Percentiles rank a stretch among this genome's conserved stretches.
These are phyloP conservation scores for Neurospora tetraspora DNA, from an alignment of 495 filamentous ascomycete species.

Conservation along the genomic window DNA sequence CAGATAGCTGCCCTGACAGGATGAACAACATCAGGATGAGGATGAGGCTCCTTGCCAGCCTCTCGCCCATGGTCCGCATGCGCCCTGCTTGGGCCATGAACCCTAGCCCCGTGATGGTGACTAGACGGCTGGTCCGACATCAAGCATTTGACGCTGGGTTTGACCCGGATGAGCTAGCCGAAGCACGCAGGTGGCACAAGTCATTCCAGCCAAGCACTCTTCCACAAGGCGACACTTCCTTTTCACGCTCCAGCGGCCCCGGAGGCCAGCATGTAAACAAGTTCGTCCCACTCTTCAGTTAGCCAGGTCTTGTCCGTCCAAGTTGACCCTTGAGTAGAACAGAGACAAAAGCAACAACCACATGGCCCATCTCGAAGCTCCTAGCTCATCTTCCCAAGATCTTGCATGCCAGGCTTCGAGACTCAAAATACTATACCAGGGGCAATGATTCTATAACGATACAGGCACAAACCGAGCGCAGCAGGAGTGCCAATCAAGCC, in stretches of 20 bases:
- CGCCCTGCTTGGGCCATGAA: background rate
- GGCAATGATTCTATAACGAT: slow-evolving; percentile 45
- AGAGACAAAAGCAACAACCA: slow-evolving; percentile 80
- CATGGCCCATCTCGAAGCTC: slow-evolving; percentile 48
- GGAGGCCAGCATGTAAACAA: slow-evolving; percentile 97
- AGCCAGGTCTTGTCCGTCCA: background rate
- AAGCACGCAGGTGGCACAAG: slow-evolving; percentile 67
- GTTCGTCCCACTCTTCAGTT: slow-evolving; percentile 39
- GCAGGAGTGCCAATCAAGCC: slow-evolving; percentile 34
- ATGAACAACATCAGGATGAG: background rate
- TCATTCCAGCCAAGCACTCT: slow-evolving; percentile 53
- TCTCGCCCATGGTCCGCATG: background rate
- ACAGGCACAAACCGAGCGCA: slow-evolving; percentile 35
- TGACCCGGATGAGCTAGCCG: slow-evolving; percentile 50
- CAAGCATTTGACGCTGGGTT: slow-evolving; percentile 29
- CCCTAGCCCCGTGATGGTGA: background rate
- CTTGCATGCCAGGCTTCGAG: slow-evolving; percentile 51
- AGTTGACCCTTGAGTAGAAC: slow-evolving; percentile 45
- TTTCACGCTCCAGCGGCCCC: slow-evolving; percentile 80
- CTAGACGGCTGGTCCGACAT: slow-evolving; percentile 16
- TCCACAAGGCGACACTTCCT: slow-evolving; percentile 60
- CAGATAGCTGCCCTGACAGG: background rate
- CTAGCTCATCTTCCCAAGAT: slow-evolving; percentile 54
- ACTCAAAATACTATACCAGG: slow-evolving; percentile 60
- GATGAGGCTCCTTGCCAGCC: background rate